Percentiles rank a stretch among this genome's conserved stretches.
Conservation (phyloP, 202 grass and related monocot genomes). For the Musa balbisiana region DNA sequence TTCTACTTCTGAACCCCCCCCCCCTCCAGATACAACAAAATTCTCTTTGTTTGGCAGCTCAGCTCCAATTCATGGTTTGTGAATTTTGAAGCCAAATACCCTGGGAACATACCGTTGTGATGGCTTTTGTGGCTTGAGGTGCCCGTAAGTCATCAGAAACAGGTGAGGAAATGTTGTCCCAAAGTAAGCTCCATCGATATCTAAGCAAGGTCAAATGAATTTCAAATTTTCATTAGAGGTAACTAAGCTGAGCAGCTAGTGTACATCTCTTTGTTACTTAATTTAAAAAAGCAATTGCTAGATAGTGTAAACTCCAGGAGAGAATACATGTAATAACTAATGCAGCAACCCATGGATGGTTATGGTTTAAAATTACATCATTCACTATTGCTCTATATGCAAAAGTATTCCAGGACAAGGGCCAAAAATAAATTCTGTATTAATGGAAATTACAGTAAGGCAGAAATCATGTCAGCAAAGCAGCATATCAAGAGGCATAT, state of each 20-base stretch:
- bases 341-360: too few species aligned
- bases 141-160: conserved; percentile 59
- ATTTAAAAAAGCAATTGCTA: too few species aligned
- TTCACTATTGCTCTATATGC: too few species aligned
- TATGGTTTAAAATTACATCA: too few species aligned
- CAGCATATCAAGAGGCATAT: not conserved
- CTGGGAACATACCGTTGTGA: conserved; percentile 47
- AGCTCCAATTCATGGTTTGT: conserved; percentile 26
- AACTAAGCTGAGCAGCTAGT: too few species aligned
- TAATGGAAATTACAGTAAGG: too few species aligned
- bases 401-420: too few species aligned
- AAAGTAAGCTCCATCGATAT: conserved; percentile 68
- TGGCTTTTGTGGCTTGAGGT: conserved; percentile 64
- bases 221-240: not conserved
- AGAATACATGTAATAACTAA: too few species aligned
- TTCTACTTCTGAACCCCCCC: not conserved
- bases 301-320: too few species aligned
- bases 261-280: too few species aligned
- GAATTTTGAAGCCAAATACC: conserved; percentile 82
- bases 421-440: too few species aligned
- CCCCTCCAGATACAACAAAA: not conserved
- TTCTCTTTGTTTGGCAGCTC: not conserved
- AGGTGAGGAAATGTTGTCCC: conserved; percentile 71
- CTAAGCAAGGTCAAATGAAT: conserved; percentile 43
- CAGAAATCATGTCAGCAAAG: too few species aligned